Evolutionary conservation across 352 stramenopile genomes (phyloP), one percentile per base, ranked within the genome.

Genomic region (Globisporangium spinosum): DNA sequence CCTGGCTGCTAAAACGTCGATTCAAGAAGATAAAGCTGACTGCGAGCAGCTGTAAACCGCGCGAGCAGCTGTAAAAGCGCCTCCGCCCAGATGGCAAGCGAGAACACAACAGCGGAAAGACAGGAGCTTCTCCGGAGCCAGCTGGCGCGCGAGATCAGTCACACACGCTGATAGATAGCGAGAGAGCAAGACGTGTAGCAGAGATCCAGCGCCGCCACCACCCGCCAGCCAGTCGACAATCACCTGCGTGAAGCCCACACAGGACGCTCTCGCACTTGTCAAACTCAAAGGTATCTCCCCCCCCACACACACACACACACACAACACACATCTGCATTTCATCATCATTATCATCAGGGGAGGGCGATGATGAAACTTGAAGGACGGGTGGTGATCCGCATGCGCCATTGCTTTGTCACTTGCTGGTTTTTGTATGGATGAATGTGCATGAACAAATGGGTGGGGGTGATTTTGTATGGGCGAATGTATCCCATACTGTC

Each of bases 21-120:
- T 6, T 6, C 13, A 8, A 9, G 9, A 1, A 1, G 5, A 9
- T 60, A 60, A 25, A 40, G 25, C 17, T n/a, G 15, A 17, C 54
- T 43, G 2, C 7, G 10, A 20, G 13, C 4, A 2, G 25, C 2
- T n/a, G 5, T 25, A 60, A 60, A 60, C 0, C 17, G 3, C 27
- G 3, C 10, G 0, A 12, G 2, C 0, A 13, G 7, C 54, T 17
- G 54, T 60, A 60, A 43, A 60, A 60, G 54, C 54, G 27, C 2
- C 12, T 1, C 17, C 6, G 38, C n/a, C 54, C 54, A 60, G 54
- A 25, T 60, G 54, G 29, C 27, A 34, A 20, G 20, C 54, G 54
- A 60, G 54, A 60, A 60, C 54, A 34, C 27, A 34, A 60, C 54
- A 32, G 25, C 54, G 15, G 27, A 60, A 60, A 60, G 54, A 60